phyloP scores from a whole-genome alignment of 179 eudicot genomes.

The Corrigiola litoralis region DNA sequence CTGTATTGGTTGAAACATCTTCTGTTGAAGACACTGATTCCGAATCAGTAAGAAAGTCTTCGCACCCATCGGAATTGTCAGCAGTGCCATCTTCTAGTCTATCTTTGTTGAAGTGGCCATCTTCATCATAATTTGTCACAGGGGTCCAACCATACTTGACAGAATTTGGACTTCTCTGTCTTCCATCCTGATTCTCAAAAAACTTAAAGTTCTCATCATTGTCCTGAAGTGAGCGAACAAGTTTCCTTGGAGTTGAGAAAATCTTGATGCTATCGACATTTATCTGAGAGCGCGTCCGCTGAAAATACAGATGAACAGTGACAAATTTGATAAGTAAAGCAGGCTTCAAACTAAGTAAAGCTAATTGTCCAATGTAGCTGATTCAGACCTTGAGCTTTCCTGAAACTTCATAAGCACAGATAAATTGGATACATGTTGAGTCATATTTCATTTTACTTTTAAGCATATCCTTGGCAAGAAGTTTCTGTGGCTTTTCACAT shows the following conservation, averaged over 20 bases:
- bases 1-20: slow-evolving; percentile 19
- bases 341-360: neutral
- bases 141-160: slow-evolving; percentile 46
- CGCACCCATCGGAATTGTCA: slow-evolving; percentile 13
- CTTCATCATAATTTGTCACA: slow-evolving; percentile 31
- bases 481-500: no score
- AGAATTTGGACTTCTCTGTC: slow-evolving; percentile 39
- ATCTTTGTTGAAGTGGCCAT: slow-evolving; percentile 23
- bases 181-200: slow-evolving; percentile 33
- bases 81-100: slow-evolving; percentile 16
- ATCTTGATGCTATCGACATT: slow-evolving; percentile 57
- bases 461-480: no score
- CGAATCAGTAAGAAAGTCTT: slow-evolving; percentile 27
- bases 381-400: neutral
- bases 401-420: neutral
- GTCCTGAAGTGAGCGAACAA: slow-evolving; percentile 70
- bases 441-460: no score
- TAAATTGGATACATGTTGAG: no score
- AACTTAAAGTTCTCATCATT: slow-evolving; percentile 35
- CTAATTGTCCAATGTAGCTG: neutral
- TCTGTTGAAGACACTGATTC: slow-evolving; percentile 81
- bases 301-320: slow-evolving; percentile 23
- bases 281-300: slow-evolving; percentile 55
- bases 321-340: neutral
- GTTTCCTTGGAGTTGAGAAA: slow-evolving; percentile 81